phyloP scores from a whole-genome alignment of 352 stramenopile species.

The Phytophthora pluvialis region DNA sequence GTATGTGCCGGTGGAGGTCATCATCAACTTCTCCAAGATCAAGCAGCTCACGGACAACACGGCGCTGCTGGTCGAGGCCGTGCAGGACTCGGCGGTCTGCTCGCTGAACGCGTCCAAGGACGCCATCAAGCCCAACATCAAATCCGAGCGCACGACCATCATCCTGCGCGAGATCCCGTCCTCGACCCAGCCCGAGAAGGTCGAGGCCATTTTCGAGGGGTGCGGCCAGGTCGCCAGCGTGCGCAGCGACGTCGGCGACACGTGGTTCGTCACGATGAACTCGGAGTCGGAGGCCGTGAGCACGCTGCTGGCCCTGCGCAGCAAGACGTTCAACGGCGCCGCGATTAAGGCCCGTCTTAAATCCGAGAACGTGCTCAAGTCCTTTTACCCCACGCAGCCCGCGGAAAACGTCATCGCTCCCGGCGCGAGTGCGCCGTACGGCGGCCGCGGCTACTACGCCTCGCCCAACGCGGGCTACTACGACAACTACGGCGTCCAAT shows the following conservation, averaged over 20 bases:
- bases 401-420: constrained; percentile 57
- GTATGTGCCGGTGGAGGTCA: constrained; percentile 85
- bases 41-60: constrained; percentile 79
- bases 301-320: constrained; percentile 86
- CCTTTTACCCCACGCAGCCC: constrained; percentile 86
- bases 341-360: constrained; percentile 93
- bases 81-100: constrained; percentile 76
- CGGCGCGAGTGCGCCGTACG: constrained; percentile 48
- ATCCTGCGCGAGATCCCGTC: constrained; percentile 93
- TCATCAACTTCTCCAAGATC: constrained; percentile 88
- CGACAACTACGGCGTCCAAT: constrained; percentile 84
- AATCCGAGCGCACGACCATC: constrained; percentile 93
- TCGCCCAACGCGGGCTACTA: constrained; percentile 63
- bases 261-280: constrained; percentile 93
- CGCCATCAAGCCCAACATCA: constrained; percentile 93
- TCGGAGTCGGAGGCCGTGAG: constrained; percentile 88
- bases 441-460: constrained; percentile 75
- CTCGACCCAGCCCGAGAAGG: constrained; percentile 80
- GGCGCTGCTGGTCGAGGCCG: constrained; percentile 67
- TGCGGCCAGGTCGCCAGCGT: constrained; percentile 82
- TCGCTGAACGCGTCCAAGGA: constrained; percentile 79
- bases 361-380: constrained; percentile 93
- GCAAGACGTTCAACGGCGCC: constrained; percentile 90
- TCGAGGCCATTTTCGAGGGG: constrained; percentile 88
- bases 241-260: constrained; percentile 93